These are phyloP conservation scores for Styphnolobium japonicum DNA, from an alignment of 306 rosid genomes.

Conservation along the genomic window DNA sequence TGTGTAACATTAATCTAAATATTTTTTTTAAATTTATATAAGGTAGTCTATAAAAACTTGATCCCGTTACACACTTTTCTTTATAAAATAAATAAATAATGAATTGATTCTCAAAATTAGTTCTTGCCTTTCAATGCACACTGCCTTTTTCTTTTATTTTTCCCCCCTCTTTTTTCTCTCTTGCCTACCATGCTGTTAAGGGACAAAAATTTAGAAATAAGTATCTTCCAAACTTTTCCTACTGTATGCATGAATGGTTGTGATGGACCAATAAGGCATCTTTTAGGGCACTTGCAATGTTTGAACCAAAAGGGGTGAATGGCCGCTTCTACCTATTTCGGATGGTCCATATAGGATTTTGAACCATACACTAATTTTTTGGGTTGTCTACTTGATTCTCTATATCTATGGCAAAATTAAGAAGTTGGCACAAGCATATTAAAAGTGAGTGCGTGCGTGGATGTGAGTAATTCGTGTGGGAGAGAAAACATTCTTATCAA, in stretches of 20 bases:
- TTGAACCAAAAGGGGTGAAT: constrained; percentile 7
- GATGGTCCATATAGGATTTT: constrained; percentile 38
- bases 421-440: constrained; percentile 31
- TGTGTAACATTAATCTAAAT: too few species aligned
- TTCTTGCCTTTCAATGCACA: not conserved
- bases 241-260: constrained; percentile 28
- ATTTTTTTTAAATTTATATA: too few species aligned
- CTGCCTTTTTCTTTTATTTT: not conserved
- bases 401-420: constrained; percentile 26
- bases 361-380: not conserved
- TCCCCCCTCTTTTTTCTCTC: not conserved
- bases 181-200: not conserved
- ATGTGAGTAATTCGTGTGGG: not conserved
- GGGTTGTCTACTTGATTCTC: constrained; percentile 18
- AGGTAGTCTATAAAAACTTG: too few species aligned
- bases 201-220: not conserved
- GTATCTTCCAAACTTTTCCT: not conserved
- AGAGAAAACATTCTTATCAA: constrained; percentile 6
- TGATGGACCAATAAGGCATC: constrained; percentile 36
- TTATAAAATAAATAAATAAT: too few species aligned
- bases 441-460: constrained; percentile 5
- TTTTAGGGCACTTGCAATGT: constrained; percentile 21
- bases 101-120: not conserved
- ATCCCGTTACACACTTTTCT: too few species aligned
- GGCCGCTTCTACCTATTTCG: constrained; percentile 14